Evolutionary conservation across 805 yeast genomes (phyloP), one percentile per base, ranked within the genome.

Genomic region (Priceomyces carsonii): DNA sequence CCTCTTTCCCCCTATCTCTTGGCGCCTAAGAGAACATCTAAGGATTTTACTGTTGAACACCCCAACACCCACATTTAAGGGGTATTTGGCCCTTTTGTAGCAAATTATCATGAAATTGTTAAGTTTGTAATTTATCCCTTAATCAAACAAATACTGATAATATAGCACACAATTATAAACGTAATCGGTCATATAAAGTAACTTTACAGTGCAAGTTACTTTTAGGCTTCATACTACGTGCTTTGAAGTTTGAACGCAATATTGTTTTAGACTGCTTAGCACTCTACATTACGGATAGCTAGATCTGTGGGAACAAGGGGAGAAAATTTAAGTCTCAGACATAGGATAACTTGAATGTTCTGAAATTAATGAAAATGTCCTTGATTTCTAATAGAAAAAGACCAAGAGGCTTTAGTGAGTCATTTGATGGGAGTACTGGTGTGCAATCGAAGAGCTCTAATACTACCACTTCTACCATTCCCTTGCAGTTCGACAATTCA

Each of bases 391-490:
- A 68, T 42, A 50, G 74, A 47, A 68, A 68, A 39, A 51, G 74
- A 41, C 74, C 74, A 15, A 57, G 74, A 45, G 72, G 72, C 17
- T 65, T 68, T 39, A 63, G 71, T 40, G 72, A 62, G 33, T 51
- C 62, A n/a, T 62, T 64, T 38, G 64, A 55, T 17, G 36, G 43
- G 19, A 23, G 39, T 9, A 37, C 32, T 8, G 33, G 27, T 6
- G 29, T 32, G 5, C 29, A 18, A 14, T 25, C 34, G 12, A 35
- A 32, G 20, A 36, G 32, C 16, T 29, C 34, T n/a, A 35, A 29
- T 13, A 35, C 29, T 8, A 26, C 33, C 18, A 32, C 33, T 12
- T 30, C 44, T 9, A 42, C 44, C 26, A 42, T 32, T 13, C 40
- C 44, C 14, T 26, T 39, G 15, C 36, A 30, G 26, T 39, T 35